Evolutionary conservation across 148 eudicot species (phyloP).

Genomic region (Salicornia ramosissima): DNA sequence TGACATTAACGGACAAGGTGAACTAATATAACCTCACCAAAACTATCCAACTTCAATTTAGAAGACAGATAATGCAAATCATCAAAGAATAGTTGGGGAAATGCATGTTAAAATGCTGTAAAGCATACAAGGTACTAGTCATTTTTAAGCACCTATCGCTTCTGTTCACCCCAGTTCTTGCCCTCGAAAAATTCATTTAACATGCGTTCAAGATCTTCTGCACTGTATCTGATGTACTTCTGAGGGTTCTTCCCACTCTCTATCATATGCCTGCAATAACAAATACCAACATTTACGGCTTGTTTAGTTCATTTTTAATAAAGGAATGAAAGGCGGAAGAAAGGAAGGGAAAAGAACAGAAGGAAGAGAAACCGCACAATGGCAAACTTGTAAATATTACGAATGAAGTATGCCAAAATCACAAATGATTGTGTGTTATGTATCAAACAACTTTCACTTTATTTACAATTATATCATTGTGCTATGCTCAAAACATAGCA

Average conservation of each 20-base stretch:
- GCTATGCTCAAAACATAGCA: too few species aligned
- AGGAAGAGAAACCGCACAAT: too few species aligned
- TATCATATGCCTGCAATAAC: conserved; percentile 53
- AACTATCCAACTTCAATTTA: not conserved
- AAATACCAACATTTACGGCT: not conserved
- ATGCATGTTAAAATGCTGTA: conserved; percentile 6
- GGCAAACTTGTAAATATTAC: too few species aligned
- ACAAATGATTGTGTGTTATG: too few species aligned
- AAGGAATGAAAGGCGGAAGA: too few species aligned
- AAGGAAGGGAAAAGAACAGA: too few species aligned
- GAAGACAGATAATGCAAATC: not conserved
- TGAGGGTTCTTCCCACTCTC: conserved; percentile 79
- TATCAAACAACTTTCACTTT: too few species aligned
- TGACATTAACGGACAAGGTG: too few species aligned
- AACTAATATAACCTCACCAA: not conserved
- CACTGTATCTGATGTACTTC: conserved; percentile 68
- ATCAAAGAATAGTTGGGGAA: not conserved
- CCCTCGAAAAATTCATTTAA: conserved; percentile 88
- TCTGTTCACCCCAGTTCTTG: conserved; percentile 61
- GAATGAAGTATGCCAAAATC: too few species aligned
- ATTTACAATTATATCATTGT: too few species aligned
- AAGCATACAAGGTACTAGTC: conserved; percentile 1
- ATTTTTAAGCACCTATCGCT: conserved; percentile 31
- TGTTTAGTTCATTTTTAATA: too few species aligned
- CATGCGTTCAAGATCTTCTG: conserved; percentile 93